Base-by-base conservation (phyloP, 306 rosid species). In the Sphenostylis stenocarpa region DNA sequence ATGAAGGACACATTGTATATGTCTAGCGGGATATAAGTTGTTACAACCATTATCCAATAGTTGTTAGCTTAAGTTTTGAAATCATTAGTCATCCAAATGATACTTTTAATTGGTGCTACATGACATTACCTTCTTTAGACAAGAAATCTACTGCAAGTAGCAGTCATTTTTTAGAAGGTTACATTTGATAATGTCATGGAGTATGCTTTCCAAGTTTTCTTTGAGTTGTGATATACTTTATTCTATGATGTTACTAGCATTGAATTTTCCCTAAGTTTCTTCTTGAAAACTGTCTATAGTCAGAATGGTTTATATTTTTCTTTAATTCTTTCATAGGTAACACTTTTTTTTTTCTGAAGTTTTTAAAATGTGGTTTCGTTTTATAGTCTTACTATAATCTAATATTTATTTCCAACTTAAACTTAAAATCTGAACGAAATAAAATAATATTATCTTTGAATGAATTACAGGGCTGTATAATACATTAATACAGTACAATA, bases 21-120 rank as follows among this genome's bases (percentile, higher is more conserved):
- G 62, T 31, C 67, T 66, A 67, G 60, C 21, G 26, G 51, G 60
- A 36, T 72, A 57, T 67, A 34, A 26, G 72, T 76, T 10, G 13
- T 61, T 11, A 11, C 43, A 38, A 38, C 43, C 43, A 38, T 38
- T 56, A 57, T 61, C 1, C 67, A 44, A n/a, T 71, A 77, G 44
- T 61, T 60, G 43, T 34, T 70, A 57, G 63, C 76, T 23, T 61
- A 26, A 62, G 36, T 45, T 49, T 79, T 63, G 45, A 66, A 48
- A 79, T 1, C 26, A 17, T 49, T 12, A 48, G 19, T 77, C 20
- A 26, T 5, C 23, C 24, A 45, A 77, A 26, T 21, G 48, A 31
- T 44, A 20, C 55, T 47, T 67, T 73, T 28, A 77, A 36, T 17
- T 38, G 57, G 56, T 38, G 56, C 55, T 53, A 12, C 36, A 15